These are phyloP conservation scores for Theileria annulata DNA, from an alignment of 169 alveolate species.

Conservation along the genomic window DNA sequence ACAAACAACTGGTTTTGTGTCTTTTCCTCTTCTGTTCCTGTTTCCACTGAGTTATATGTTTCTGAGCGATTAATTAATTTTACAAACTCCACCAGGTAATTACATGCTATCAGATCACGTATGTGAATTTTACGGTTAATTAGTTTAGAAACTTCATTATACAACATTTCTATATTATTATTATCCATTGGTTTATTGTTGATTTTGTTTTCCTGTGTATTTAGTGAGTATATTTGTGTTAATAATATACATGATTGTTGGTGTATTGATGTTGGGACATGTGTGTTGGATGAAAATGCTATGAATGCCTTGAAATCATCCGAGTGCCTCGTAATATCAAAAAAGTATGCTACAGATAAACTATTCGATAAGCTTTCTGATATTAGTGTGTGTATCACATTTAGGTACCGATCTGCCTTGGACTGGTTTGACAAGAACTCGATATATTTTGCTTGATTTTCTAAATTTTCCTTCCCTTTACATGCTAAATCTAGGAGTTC, in stretches of 20 bases:
- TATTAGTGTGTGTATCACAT: slow-evolving; percentile 35
- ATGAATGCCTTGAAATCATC: slow-evolving; percentile 61
- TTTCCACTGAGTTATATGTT: slow-evolving; percentile 17
- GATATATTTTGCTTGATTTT: slow-evolving; percentile 14
- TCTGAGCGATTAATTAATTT: slow-evolving; percentile 26
- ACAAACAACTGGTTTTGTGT: slow-evolving; percentile 2
- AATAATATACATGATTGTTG: slow-evolving; percentile 16
- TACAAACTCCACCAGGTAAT: slow-evolving; percentile 39
- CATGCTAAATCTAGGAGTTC: slow-evolving; percentile 38
- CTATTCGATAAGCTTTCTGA: slow-evolving; percentile 32
- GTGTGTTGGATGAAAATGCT: slow-evolving; percentile 52
- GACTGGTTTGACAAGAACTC: slow-evolving; percentile 28
- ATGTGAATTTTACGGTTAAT: not conserved
- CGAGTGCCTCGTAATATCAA: slow-evolving; percentile 47
- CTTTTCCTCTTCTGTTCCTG: slow-evolving; percentile 13
- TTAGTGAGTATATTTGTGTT: slow-evolving; percentile 8
- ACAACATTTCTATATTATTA: not conserved
- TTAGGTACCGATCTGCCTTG: slow-evolving; percentile 33
- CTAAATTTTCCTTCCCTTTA: slow-evolving; percentile 15
- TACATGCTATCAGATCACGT: slow-evolving; percentile 48
- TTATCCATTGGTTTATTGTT: too few species aligned
- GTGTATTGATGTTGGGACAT: slow-evolving; percentile 13
- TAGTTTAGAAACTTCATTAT: not conserved
- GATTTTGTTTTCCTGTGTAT: too few species aligned
- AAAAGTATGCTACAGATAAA: slow-evolving; percentile 58